Conservation (phyloP, 208 protist species). For the Trypanosoma rangeli region DNA sequence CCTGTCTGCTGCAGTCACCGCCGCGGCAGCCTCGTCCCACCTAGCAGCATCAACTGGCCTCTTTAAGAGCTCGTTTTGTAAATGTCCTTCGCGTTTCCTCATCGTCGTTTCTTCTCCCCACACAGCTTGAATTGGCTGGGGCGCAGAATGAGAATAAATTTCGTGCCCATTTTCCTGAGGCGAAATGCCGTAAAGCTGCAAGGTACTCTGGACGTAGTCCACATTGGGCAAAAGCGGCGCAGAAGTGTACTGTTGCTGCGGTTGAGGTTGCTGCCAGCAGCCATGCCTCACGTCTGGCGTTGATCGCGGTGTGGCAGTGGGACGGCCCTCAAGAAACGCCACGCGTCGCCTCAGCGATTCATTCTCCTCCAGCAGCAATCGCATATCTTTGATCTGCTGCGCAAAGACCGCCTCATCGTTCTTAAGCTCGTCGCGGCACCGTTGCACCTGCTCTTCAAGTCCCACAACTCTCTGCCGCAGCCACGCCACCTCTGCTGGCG, state of each 20-base stretch:
- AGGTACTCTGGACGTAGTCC: slow-evolving; percentile 10
- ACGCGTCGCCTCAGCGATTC: slow-evolving; percentile 29
- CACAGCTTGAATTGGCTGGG: neutral
- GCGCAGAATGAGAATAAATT: neutral
- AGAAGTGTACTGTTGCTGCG: slow-evolving; percentile 4
- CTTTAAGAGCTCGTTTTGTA: neutral
- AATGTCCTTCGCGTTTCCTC: neutral
- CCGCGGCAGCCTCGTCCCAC: neutral
- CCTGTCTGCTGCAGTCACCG: neutral
- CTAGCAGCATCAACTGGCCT: neutral
- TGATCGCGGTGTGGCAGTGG: neutral
- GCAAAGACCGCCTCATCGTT: slow-evolving; percentile 79
- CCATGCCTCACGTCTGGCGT: neutral
- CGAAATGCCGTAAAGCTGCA: slow-evolving; percentile 6
- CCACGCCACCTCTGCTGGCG: slow-evolving; percentile 19
- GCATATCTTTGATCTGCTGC: slow-evolving; percentile 58
- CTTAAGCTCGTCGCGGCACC: slow-evolving; percentile 64
- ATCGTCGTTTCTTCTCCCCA: neutral
- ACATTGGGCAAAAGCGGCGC: neutral
- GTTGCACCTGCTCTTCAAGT: slow-evolving; percentile 44
- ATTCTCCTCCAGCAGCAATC: slow-evolving; percentile 56
- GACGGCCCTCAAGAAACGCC: slow-evolving; percentile 18
- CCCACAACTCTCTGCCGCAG: slow-evolving; percentile 24
- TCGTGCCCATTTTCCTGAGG: neutral
- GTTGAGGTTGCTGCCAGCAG: neutral